phyloP scores from a whole-genome alignment of 441 rosid species.

The Populus hybrid region DNA sequence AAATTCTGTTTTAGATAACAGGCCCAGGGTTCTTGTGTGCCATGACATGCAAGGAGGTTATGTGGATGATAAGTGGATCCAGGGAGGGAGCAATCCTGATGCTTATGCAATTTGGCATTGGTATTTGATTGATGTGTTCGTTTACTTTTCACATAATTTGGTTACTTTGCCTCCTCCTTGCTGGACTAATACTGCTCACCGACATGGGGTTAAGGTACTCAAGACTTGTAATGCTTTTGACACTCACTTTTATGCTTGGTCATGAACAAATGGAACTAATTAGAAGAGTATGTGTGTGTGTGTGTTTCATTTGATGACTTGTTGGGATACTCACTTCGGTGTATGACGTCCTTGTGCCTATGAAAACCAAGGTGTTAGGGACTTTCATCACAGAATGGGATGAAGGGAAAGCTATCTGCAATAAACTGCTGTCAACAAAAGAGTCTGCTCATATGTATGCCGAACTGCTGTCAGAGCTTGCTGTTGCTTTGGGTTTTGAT shows the following conservation, averaged over 20 bases:
- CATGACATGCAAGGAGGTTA: slow-evolving; percentile 89
- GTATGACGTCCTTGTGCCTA: slow-evolving; percentile 10
- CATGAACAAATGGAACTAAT: background rate
- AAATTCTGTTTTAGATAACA: slow-evolving; percentile 20
- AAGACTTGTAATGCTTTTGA: background rate
- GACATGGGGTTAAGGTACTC: slow-evolving; percentile 77
- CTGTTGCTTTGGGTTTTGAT: slow-evolving; percentile 68
- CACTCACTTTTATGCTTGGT: background rate
- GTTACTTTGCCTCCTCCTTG: slow-evolving; percentile 89
- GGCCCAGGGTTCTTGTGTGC: slow-evolving; percentile 67
- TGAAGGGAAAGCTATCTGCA: slow-evolving; percentile 52
- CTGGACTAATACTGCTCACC: slow-evolving; percentile 89
- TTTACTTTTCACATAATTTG: slow-evolving; percentile 70
- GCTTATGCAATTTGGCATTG: slow-evolving; percentile 86
- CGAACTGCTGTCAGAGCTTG: slow-evolving; percentile 63
- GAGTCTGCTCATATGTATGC: slow-evolving; percentile 78
- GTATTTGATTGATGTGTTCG: slow-evolving; percentile 82
- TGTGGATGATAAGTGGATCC: slow-evolving; percentile 78
- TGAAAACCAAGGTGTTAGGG: slow-evolving; percentile 67
- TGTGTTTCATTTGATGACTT: background rate
- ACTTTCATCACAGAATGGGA: slow-evolving; percentile 89
- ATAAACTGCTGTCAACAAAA: slow-evolving; percentile 55
- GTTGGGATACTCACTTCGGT: background rate
- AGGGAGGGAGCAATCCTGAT: slow-evolving; percentile 62
- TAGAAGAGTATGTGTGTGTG: too few species aligned